These are phyloP conservation scores for Fusarium keratoplasticum DNA, from an alignment of 2,329 filamentous ascomycete genomes.

Conservation along the genomic window DNA sequence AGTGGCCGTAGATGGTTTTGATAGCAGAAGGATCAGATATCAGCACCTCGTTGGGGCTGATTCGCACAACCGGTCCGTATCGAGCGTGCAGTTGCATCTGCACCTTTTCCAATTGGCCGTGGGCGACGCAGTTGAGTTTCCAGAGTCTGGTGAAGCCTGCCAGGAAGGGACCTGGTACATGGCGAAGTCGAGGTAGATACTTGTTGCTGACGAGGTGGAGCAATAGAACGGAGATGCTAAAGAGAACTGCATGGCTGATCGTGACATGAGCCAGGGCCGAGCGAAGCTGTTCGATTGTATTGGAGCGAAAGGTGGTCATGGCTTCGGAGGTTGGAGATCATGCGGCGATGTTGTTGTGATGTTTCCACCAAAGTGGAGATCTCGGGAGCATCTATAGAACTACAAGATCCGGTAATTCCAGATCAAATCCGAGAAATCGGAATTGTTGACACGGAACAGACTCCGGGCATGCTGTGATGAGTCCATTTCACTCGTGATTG, in stretches of 20 bases:
- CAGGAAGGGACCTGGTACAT: slow-evolving; percentile 6
- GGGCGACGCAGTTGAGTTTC: neutral
- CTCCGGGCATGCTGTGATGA: neutral
- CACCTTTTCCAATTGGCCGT: neutral
- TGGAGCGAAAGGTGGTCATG: neutral
- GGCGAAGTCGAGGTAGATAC: neutral
- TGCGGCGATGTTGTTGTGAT: neutral
- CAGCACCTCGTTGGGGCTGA: slow-evolving; percentile 7
- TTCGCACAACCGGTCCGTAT: slow-evolving; percentile 7
- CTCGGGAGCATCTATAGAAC: neutral
- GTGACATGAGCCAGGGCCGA: neutral
- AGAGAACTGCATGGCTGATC: neutral
- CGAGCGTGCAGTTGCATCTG: neutral
- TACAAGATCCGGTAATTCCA: neutral
- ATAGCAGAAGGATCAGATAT: slow-evolving; percentile 3
- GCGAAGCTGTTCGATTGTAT: neutral
- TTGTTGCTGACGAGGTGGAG: neutral
- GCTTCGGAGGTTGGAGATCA: neutral
- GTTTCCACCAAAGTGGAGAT: neutral
- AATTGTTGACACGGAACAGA: neutral
- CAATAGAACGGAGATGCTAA: neutral
- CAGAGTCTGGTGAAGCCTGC: slow-evolving; percentile 12
- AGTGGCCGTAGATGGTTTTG: slow-evolving; percentile 6
- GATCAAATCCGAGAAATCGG: neutral
- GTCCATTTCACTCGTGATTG: neutral